These are phyloP conservation scores for Sanguinoderma infundibulare DNA, from an alignment of 1,284 basidiomycete species.

Conservation along the genomic window DNA sequence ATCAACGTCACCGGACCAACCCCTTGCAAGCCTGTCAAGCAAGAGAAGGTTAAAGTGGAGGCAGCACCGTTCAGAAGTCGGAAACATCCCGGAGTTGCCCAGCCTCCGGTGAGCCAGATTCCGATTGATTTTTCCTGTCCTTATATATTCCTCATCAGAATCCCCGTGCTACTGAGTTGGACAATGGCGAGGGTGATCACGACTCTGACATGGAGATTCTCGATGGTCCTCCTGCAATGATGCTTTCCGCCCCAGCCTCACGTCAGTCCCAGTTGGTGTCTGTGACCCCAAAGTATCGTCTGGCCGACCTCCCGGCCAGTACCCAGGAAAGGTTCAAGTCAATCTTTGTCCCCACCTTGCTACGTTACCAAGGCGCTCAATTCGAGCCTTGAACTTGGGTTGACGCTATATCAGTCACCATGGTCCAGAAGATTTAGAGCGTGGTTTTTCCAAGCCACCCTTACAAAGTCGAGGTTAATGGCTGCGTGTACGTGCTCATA, in stretches of 20 bases:
- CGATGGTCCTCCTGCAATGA: not conserved
- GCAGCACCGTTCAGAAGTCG: too few species aligned
- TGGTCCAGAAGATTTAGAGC: not conserved
- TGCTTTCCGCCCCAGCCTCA: not conserved
- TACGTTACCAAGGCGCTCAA: not conserved
- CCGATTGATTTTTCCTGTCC: too few species aligned
- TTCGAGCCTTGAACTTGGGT: not conserved
- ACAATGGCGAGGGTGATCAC: not conserved
- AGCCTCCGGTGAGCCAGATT: not conserved
- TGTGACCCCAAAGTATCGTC: not conserved
- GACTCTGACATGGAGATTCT: not conserved
- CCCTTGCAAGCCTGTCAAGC: not conserved
- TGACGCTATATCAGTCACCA: not conserved
- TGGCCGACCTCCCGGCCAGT: not conserved
- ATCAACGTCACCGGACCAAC: not conserved
- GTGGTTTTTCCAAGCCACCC: not conserved
- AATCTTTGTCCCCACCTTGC: not conserved
- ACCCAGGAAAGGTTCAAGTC: not conserved
- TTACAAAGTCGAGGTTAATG: not conserved
- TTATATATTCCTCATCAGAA: too few species aligned
- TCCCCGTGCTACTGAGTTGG: too few species aligned
- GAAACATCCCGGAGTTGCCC: too few species aligned
- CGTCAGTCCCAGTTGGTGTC: not conserved
- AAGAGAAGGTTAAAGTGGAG: too few species aligned
- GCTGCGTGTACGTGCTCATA: not conserved